Base-by-base conservation (phyloP, 345 rosid genomes). In the Reutealis trisperma region DNA sequence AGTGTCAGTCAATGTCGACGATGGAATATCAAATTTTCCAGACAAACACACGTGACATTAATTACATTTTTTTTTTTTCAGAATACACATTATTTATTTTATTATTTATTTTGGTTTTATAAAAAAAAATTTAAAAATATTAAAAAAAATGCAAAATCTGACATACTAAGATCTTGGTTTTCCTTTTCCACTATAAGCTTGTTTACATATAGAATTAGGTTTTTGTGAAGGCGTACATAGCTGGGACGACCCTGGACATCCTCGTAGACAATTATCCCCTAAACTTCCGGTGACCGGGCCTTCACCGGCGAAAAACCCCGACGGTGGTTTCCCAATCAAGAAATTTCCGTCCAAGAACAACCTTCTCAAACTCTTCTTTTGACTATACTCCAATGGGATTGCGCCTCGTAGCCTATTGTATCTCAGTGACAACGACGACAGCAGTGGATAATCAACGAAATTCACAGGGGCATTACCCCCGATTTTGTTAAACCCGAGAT, bases 171-270 rank as follows among this genome's bases (percentile, higher is more conserved):
- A 68, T 85, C 74, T 90, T 71, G 87, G 93, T 85, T 88, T 89
- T 71, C 93, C 87, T 85, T 87, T 88, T 73, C 94, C 88, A 61
- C 99, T 93, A 65, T 90, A 91, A 79, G 92, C 99, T 81, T 79
- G 96, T 78, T 83, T 90, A 74, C 99, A 95, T 11, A 90, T 74
- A 13, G 89, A 79, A 47, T 64, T 76, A 18, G 99, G 84, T 78
- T 95, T 95, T 83, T 95, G 99, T 34, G 93, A 86, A 27, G 96
- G 94, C 51, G 77, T 76, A 71, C 99, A 95, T 74, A 95, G 88
- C 89, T 83, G 87, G 30, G 90, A 88, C 55, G 89, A 83, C n/a
- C 84, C 88, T 59, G 99, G 97, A 81, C 99, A 95, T 61, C 72
- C 89, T 77, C 76, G 80, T 57, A 93, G 88, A 78, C 99, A 95